These are phyloP conservation scores for Herpetospermum pedunculosum DNA, from an alignment of 306 rosid species.

Conservation along the genomic window DNA sequence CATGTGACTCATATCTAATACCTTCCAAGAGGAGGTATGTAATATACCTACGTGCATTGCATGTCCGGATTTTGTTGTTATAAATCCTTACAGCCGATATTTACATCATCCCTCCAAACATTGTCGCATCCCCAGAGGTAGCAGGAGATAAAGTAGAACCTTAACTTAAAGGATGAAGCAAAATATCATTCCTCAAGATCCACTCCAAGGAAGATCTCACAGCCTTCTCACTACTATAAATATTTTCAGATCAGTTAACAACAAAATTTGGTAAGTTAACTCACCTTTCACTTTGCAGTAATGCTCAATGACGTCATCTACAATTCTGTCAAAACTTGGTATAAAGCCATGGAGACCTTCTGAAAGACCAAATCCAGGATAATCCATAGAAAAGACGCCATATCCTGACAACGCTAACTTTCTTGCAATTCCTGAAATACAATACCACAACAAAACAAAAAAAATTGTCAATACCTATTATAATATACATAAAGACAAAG, in stretches of 20 bases:
- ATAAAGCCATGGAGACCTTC: slow-evolving; percentile 82
- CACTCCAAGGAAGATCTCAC: neutral
- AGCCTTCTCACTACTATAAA: neutral
- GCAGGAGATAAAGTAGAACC: neutral
- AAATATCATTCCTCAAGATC: neutral
- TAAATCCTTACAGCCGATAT: neutral
- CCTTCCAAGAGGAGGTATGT: neutral
- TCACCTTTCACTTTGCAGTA: slow-evolving; percentile 70
- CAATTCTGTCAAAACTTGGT: slow-evolving; percentile 57
- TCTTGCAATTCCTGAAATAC: slow-evolving; percentile 66
- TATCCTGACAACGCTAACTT: slow-evolving; percentile 61
- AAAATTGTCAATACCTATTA: neutral
- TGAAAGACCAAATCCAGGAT: slow-evolving; percentile 94
- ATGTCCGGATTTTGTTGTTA: neutral
- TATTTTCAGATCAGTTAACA: neutral
- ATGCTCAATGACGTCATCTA: slow-evolving; percentile 71
- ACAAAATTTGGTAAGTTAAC: neutral
- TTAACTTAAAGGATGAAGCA: neutral
- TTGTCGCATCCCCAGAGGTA: neutral
- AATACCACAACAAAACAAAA: slow-evolving; percentile 4
- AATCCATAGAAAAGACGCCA: slow-evolving; percentile 91
- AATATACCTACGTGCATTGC: neutral
- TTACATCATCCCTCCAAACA: neutral
- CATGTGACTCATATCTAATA: neutral
- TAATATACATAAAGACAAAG: neutral